These are phyloP conservation scores for Solidago caesia DNA, from an alignment of 129 eudicot genomes.

Conservation along the genomic window DNA sequence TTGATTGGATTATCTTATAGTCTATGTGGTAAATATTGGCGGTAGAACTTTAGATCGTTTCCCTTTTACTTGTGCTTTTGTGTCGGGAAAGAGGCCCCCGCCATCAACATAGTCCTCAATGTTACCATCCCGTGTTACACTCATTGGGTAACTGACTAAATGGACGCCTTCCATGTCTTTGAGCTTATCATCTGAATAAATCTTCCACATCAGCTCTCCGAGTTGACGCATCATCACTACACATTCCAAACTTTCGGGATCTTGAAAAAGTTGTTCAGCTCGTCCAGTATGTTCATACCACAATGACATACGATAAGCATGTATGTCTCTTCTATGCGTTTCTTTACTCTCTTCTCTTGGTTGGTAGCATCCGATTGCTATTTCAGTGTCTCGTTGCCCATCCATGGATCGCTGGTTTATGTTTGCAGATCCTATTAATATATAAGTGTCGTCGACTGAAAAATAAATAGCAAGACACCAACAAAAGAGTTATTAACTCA, in stretches of 20 bases:
- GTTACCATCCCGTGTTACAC: slow-evolving; percentile 53
- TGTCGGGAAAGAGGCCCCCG: slow-evolving; percentile 65
- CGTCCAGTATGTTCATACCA: slow-evolving; percentile 92
- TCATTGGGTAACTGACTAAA: slow-evolving; percentile 65
- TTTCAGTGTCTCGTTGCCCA: slow-evolving; percentile 91
- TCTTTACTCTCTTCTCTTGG: slow-evolving; percentile 26
- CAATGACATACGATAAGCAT: slow-evolving; percentile 68
- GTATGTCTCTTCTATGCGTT: slow-evolving; percentile 43
- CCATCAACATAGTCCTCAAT: slow-evolving; percentile 47
- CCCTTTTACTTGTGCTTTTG: slow-evolving; percentile 68
- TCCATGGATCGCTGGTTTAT: slow-evolving; percentile 96
- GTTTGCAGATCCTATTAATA: slow-evolving; percentile 92
- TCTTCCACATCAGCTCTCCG: slow-evolving; percentile 76
- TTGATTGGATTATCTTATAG: neutral
- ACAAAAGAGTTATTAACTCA: slow-evolving; percentile 10
- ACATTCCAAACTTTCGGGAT: slow-evolving; percentile 68
- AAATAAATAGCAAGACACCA: slow-evolving; percentile 1
- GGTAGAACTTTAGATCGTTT: slow-evolving; percentile 69
- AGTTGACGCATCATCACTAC: slow-evolving; percentile 46
- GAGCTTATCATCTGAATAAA: slow-evolving; percentile 62
- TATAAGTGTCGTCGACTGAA: slow-evolving; percentile 81
- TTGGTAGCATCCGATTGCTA: slow-evolving; percentile 92
- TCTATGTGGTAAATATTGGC: slow-evolving; percentile 68
- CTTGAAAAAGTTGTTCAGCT: slow-evolving; percentile 39
- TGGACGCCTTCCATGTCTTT: slow-evolving; percentile 90